These are phyloP conservation scores for Chaetomium globosum DNA, from an alignment of 2,329 filamentous ascomycete species.

Conservation along the genomic window DNA sequence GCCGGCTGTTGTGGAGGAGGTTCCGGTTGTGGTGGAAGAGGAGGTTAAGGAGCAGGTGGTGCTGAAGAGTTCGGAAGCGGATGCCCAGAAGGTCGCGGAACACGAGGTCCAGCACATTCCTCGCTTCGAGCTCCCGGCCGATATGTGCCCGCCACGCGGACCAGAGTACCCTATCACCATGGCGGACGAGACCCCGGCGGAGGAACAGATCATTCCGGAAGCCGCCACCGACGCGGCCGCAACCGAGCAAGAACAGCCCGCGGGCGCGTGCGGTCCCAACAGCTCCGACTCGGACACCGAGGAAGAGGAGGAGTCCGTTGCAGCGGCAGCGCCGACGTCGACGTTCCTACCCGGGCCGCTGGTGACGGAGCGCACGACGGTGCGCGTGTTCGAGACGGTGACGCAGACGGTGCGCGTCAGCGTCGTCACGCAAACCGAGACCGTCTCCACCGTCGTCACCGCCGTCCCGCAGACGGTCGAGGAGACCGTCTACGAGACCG, in stretches of 20 bases:
- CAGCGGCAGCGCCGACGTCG: neutral
- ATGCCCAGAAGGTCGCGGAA: neutral
- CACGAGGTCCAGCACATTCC: neutral
- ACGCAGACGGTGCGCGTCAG: conserved; percentile 38
- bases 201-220: neutral
- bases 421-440: conserved; percentile 34
- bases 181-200: neutral
- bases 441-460: conserved; percentile 31
- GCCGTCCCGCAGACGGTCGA: conserved; percentile 32
- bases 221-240: neutral
- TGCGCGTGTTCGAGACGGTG: conserved; percentile 38
- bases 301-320: no score
- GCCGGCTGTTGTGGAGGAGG: neutral
- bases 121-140: neutral
- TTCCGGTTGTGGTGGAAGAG: neutral
- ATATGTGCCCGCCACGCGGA: conserved; percentile 2
- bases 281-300: neutral
- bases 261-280: neutral
- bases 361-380: conserved; percentile 36
- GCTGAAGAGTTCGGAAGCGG: neutral
- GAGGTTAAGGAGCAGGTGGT: neutral
- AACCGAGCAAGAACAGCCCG: neutral
- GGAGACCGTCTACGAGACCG: conserved; percentile 36
- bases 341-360: conserved; percentile 27
- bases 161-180: conserved; percentile 16